Conservation (phyloP, 495 filamentous ascomycete genomes). For the Lophiotrema nucula region DNA sequence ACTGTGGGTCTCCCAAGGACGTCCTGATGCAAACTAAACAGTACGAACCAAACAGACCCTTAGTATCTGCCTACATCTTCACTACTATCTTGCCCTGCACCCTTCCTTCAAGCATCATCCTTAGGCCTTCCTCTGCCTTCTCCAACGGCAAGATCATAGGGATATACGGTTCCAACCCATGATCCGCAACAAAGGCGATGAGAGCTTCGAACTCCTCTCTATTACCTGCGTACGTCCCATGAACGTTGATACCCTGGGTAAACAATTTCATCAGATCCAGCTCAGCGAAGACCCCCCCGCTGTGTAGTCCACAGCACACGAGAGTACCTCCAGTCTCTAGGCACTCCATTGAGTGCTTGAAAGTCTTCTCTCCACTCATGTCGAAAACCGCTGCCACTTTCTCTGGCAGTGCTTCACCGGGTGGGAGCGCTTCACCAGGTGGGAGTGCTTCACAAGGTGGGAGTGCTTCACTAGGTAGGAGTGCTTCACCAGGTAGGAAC, state of each 20-base stretch:
- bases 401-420: conserved; percentile 15
- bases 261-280: conserved; percentile 23
- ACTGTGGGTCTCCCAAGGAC: no score
- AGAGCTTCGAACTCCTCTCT: conserved; percentile 15
- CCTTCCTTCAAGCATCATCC: conserved; percentile 5
- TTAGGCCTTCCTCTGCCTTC: conserved; percentile 9
- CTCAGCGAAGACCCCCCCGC: conserved; percentile 5
- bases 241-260: conserved; percentile 12
- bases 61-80: conserved; percentile 17
- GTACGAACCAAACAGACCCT: no score
- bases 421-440: no score
- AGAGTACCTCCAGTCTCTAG: conserved; percentile 13
- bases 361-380: conserved; percentile 11
- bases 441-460: no score
- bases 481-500: conserved; percentile 11
- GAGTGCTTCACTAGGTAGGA: no score
- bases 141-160: conserved; percentile 14
- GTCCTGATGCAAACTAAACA: no score
- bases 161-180: conserved; percentile 15
- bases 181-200: conserved; percentile 12
- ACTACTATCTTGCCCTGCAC: conserved; percentile 20
- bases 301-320: conserved; percentile 16
- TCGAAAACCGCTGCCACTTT: conserved; percentile 19
- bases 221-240: conserved; percentile 12
- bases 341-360: conserved; percentile 13